Conservation (phyloP, 768 basidiomycete genomes). For the Lactifluus volemus region DNA sequence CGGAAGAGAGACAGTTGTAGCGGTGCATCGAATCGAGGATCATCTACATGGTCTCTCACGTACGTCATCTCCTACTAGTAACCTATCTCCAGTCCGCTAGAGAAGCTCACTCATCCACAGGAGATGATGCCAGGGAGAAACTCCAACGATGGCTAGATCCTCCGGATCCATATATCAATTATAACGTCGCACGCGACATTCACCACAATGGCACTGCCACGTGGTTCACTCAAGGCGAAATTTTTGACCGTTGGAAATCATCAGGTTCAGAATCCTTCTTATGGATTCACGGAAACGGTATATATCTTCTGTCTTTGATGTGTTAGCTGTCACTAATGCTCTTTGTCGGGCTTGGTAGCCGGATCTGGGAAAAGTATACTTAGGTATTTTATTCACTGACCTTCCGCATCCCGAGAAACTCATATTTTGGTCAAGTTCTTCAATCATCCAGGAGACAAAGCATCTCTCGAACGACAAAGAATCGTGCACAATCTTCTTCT, state of each 20-base stretch:
- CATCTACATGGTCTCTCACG: background rate
- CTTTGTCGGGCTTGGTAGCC: background rate
- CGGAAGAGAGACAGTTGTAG: background rate
- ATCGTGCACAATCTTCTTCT: background rate
- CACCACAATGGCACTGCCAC: background rate
- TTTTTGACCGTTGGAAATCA: background rate
- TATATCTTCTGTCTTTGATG: background rate
- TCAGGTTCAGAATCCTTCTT: background rate
- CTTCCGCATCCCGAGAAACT: background rate
- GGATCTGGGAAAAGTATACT: background rate
- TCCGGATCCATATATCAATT: background rate
- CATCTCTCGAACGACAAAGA: background rate
- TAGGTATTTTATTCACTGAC: background rate
- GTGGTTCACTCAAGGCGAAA: background rate
- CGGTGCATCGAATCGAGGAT: background rate
- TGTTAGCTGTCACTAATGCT: background rate
- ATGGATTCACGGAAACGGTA: background rate
- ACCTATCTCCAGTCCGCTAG: background rate
- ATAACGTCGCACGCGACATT: background rate
- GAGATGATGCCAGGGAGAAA: background rate
- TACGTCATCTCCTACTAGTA: background rate
- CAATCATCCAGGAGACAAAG: background rate
- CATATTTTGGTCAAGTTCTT: background rate
- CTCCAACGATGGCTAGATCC: background rate
- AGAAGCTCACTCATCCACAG: background rate